phyloP scores from a whole-genome alignment of 345 rosid species.

The Salix exigua region DNA sequence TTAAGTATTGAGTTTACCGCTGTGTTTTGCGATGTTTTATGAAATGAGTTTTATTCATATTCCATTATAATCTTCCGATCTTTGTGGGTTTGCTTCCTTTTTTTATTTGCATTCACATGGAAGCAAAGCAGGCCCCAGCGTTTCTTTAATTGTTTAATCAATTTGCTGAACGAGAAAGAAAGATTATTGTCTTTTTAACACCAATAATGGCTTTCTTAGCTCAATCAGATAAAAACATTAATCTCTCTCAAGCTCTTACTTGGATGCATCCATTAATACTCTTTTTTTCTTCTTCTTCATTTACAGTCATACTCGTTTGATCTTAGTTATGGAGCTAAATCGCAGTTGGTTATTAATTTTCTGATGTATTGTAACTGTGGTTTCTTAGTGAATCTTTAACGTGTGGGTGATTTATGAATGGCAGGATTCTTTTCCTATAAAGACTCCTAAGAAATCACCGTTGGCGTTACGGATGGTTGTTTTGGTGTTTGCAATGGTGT shows the following conservation, averaged over 20 bases:
- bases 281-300: not conserved
- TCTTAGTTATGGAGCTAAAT: constrained; percentile 7
- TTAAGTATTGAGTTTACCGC: not conserved
- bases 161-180: not conserved
- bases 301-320: constrained; percentile 5
- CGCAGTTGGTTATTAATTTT: not conserved
- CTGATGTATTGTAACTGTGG: not conserved
- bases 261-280: not conserved
- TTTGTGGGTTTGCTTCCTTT: constrained; percentile 12
- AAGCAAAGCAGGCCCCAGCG: constrained; percentile 13
- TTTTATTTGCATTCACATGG: constrained; percentile 2
- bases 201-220: not conserved
- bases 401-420: constrained; percentile 15
- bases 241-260: not conserved
- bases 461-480: constrained; percentile 80
- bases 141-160: not conserved
- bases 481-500: constrained; percentile 68
- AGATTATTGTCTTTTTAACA: not conserved
- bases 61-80: constrained; percentile 6
- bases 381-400: not conserved
- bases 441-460: constrained; percentile 82
- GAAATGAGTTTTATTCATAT: constrained; percentile 32
- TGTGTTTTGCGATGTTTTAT: constrained; percentile 20
- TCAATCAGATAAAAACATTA: not conserved
- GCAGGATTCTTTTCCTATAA: constrained; percentile 68